Evolutionary conservation across 1,284 basidiomycete genomes (phyloP).

Genomic region (Trichosporon coremiiforme): DNA sequence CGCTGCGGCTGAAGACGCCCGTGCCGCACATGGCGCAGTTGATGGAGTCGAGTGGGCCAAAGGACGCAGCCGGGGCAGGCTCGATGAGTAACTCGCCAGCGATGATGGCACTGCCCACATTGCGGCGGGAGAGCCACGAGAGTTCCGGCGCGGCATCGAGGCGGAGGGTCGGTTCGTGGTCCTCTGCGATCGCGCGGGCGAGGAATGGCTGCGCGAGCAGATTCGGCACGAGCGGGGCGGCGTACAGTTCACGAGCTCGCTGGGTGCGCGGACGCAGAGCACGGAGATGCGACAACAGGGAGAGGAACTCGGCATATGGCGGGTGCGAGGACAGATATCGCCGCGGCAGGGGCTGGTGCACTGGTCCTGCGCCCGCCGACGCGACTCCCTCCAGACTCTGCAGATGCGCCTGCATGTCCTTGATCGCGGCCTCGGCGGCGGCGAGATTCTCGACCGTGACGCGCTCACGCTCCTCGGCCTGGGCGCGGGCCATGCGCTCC

Average conservation of each 20-base stretch:
- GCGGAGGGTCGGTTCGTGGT: constrained; percentile 90
- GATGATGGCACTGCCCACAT: constrained; percentile 83
- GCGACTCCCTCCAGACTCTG: constrained; percentile 59
- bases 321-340: constrained; percentile 68
- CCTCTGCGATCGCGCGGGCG: constrained; percentile 77
- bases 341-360: constrained; percentile 24
- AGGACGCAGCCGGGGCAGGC: constrained; percentile 62
- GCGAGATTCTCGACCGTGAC: constrained; percentile 78
- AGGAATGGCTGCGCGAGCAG: constrained; percentile 80
- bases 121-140: constrained; percentile 86
- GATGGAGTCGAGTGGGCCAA: constrained; percentile 41
- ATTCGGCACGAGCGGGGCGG: constrained; percentile 68
- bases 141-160: constrained; percentile 91
- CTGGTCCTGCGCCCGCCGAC: neutral
- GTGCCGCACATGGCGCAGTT: constrained; percentile 75
- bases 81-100: constrained; percentile 86
- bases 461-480: constrained; percentile 78
- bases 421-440: constrained; percentile 81
- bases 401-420: constrained; percentile 80
- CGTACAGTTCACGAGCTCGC: constrained; percentile 38
- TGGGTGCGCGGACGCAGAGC: constrained; percentile 62
- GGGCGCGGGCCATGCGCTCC: constrained; percentile 72
- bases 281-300: constrained; percentile 80
- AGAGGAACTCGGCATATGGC: constrained; percentile 82
- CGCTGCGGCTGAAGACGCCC: constrained; percentile 40